These are phyloP conservation scores for Metschnikowia gelsemii DNA, from an alignment of 805 yeast species.

Conservation along the genomic window DNA sequence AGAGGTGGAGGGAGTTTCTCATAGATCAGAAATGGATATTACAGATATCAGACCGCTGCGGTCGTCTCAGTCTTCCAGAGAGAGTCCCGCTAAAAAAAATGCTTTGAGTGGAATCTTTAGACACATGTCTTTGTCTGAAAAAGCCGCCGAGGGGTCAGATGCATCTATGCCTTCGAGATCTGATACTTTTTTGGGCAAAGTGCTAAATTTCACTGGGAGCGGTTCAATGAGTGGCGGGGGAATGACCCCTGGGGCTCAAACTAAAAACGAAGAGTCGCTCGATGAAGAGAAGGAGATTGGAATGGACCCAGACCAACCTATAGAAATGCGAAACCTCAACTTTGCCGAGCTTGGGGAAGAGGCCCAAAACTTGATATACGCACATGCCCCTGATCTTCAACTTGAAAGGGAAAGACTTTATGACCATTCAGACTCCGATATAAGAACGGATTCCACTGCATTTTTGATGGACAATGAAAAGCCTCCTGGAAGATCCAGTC, in stretches of 20 bases:
- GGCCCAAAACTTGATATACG: constrained; percentile 53
- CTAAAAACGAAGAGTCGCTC: constrained; percentile 16
- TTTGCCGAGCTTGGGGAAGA: constrained; percentile 47
- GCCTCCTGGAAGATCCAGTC: constrained; percentile 9
- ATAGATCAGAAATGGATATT: constrained; percentile 17
- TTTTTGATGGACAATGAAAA: constrained; percentile 10
- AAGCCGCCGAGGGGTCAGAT: constrained; percentile 20
- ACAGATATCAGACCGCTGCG: constrained; percentile 15
- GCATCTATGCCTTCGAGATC: constrained; percentile 25
- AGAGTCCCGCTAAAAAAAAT: constrained; percentile 10
- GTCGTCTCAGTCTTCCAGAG: constrained; percentile 10
- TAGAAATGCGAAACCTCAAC: constrained; percentile 46
- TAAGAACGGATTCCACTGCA: constrained; percentile 9
- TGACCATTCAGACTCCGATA: constrained; percentile 9
- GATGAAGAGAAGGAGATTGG: constrained; percentile 27
- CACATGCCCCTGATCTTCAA: constrained; percentile 41
- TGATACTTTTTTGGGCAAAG: constrained; percentile 42
- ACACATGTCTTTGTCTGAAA: constrained; percentile 37
- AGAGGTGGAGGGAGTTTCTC: constrained; percentile 7
- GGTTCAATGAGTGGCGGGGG: constrained; percentile 42
- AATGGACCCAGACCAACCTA: constrained; percentile 30
- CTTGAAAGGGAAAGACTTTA: constrained; percentile 5
- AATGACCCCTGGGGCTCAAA: constrained; percentile 40
- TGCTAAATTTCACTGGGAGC: constrained; percentile 27
- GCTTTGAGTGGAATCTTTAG: constrained; percentile 29